Conservation (phyloP, 192 early-diverging fungal species). For the Glomus cerebriforme region DNA sequence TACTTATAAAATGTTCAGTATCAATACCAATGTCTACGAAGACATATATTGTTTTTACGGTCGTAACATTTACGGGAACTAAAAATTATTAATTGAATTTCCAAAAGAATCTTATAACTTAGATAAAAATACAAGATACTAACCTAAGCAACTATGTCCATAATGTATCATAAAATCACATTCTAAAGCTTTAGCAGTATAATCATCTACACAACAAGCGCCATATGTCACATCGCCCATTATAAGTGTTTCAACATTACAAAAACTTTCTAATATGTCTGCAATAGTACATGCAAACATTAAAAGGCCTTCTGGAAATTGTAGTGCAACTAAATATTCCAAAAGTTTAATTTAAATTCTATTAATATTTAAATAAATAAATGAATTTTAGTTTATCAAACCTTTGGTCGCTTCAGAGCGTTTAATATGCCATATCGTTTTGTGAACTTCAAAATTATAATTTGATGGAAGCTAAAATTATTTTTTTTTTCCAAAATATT, state of each 20-base stretch:
- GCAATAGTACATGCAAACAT: constrained; percentile 92
- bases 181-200: constrained; percentile 84
- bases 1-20: constrained; percentile 87
- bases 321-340: constrained; percentile 78
- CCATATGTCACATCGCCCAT: constrained; percentile 99
- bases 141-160: constrained; percentile 93
- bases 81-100: neutral
- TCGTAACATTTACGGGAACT: constrained; percentile 94
- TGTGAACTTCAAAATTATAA: constrained; percentile 99
- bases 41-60: constrained; percentile 94
- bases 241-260: constrained; percentile 86
- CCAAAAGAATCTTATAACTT: constrained; percentile 3
- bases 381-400: constrained; percentile 29
- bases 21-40: constrained; percentile 99
- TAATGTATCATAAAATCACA: constrained; percentile 99
- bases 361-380: neutral
- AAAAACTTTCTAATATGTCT: constrained; percentile 91
- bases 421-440: constrained; percentile 88
- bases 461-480: constrained; percentile 73
- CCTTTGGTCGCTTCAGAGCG: constrained; percentile 74
- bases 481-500: neutral
- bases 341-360: neutral
- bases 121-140: constrained; percentile 1
- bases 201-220: constrained; percentile 98
- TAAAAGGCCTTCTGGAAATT: constrained; percentile 96